Evolutionary conservation across 805 yeast genomes (phyloP), one percentile per base, ranked within the genome.

Genomic region (Hanseniaspora singularis): DNA sequence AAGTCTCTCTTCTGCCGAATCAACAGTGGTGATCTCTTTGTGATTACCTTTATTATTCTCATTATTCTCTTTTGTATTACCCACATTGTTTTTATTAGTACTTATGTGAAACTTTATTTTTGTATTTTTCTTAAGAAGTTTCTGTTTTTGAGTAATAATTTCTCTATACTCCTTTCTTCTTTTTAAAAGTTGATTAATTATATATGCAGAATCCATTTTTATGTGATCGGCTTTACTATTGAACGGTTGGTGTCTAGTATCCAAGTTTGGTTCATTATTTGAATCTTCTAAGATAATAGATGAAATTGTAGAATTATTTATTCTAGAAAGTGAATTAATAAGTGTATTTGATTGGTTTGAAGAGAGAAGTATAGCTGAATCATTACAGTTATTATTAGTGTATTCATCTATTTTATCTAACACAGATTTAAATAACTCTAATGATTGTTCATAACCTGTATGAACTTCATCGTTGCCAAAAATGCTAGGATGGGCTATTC

Each of bases 131-230:
- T 15, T 26, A 3, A 45, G 12, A 10, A 22, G n/a, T 3, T 32
- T 26, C 11, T 45, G 42, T 15, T 45, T 38, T 33, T 38, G 14
- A 5, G 38, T 22, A 6, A 45, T 16, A 22, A 45, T 45, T 5
- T 37, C 8, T 23, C 40, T 31, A 19, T 44, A 44, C 16, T 44
- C 48, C n/a, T 39, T 31, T 37, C 48, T 36, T 37, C 48, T 36
- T 31, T 44, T 44, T 11, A 44, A 20, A 3, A 44, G 20, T 19
- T 44, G 24, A 14, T 44, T 44, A 22, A 44, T 37, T 2, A 44
- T 36, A 24, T 44, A 44, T 32, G 28, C 48, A 14, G 48, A 44
- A 15, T 44, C 48, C 48, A 44, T 44, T 31, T 44, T 44, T 2
- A 32, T 8, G 10, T 34, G 30, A 18, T 43, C n/a, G n/a, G n/a